phyloP scores from a whole-genome alignment of 495 filamentous ascomycete genomes.

The Chlorociboria aeruginascens region DNA sequence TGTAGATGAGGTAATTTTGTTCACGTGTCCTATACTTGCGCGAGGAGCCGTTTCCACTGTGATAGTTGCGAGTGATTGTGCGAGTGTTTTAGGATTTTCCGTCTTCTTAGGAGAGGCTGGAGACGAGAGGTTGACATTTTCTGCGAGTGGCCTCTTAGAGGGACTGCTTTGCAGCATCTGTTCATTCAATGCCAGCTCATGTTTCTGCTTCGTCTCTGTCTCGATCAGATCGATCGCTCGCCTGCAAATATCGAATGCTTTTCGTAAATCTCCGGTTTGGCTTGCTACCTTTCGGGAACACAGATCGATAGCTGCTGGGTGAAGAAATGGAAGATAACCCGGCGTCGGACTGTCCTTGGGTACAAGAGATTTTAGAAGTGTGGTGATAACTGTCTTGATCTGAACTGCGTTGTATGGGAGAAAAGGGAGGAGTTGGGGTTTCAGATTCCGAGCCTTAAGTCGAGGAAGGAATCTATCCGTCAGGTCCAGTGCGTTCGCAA shows the following conservation, averaged over 20 bases:
- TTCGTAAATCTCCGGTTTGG: conserved; percentile 87
- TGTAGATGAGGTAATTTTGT: conserved; percentile 71
- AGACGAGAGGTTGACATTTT: conserved; percentile 60
- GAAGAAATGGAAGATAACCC: conserved; percentile 73
- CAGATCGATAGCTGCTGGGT: conserved; percentile 85
- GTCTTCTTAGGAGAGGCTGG: conserved; percentile 24
- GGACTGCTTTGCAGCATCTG: conserved; percentile 33
- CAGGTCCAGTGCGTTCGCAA: conserved; percentile 92
- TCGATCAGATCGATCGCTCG: conserved; percentile 85
- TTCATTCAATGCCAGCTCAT: conserved; percentile 40
- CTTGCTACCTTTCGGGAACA: conserved; percentile 88
- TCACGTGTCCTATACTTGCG: conserved; percentile 80
- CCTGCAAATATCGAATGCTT: conserved; percentile 89
- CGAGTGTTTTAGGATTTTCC: conserved; percentile 22
- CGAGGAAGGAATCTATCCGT: conserved; percentile 92
- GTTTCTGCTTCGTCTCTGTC: conserved; percentile 59
- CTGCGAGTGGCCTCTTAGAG: conserved; percentile 46
- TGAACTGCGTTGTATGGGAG: conserved; percentile 85
- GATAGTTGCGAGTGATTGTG: conserved; percentile 44
- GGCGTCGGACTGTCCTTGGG: conserved; percentile 29
- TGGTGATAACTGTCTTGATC: conserved; percentile 73
- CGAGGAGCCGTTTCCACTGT: conserved; percentile 69
- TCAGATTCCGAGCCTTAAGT: conserved; percentile 81
- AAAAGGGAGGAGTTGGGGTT: conserved; percentile 82
- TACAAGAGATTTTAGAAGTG: conserved; percentile 66